Evolutionary conservation across 495 filamentous ascomycete species (phyloP).

Genomic region (Penicillium fimorum): DNA sequence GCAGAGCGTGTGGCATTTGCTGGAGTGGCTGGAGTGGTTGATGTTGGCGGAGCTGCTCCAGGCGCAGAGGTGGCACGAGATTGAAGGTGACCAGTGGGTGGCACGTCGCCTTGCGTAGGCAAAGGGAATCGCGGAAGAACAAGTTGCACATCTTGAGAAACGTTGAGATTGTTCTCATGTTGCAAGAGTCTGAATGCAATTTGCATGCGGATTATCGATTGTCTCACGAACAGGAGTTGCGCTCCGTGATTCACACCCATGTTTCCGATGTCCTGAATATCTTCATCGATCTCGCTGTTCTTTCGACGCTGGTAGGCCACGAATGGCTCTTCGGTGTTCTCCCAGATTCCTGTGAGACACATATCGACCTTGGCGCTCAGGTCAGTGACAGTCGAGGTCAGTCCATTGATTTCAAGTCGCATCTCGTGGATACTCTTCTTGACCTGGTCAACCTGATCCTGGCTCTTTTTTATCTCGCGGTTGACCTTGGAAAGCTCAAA

Average conservation of each 20-base stretch:
- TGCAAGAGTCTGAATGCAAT: background rate
- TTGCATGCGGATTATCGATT: background rate
- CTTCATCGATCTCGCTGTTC: conserved; percentile 3
- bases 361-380: background rate
- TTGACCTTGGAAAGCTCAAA: background rate
- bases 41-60: background rate
- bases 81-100: background rate
- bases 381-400: background rate
- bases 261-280: background rate
- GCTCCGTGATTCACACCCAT: no score
- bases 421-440: background rate
- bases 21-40: no score
- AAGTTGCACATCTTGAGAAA: background rate
- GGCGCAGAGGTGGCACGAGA: background rate
- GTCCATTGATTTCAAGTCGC: conserved; percentile 6
- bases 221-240: background rate
- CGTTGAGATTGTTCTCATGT: background rate
- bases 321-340: conserved; percentile 1
- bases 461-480: background rate
- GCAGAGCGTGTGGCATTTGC: no score
- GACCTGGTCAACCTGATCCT: background rate
- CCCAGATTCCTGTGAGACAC: background rate
- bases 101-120: background rate
- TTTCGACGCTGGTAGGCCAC: conserved; percentile 9
- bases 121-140: background rate